Conservation (phyloP, 495 filamentous ascomycete genomes). For the Monascus purpureus region DNA sequence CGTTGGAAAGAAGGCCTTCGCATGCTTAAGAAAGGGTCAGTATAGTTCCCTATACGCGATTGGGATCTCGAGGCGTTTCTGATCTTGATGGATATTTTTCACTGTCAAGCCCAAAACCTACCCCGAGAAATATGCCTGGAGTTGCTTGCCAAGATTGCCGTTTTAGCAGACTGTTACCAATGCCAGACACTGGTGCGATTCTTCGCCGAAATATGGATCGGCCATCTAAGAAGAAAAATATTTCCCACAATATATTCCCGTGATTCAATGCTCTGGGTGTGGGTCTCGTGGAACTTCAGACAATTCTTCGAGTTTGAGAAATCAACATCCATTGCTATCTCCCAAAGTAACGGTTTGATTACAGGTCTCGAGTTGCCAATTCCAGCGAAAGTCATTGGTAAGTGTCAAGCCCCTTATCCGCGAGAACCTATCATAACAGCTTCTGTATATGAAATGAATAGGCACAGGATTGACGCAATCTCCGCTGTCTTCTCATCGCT, state of each 20-base stretch:
- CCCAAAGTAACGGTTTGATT: slow-evolving; percentile 7
- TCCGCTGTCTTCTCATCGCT: slow-evolving; percentile 4
- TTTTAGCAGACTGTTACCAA: slow-evolving; percentile 37
- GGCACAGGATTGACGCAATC: slow-evolving; percentile 8
- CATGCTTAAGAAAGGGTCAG: slow-evolving; percentile 22
- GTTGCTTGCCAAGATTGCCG: slow-evolving; percentile 33
- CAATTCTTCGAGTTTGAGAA: slow-evolving; percentile 8
- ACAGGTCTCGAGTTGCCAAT: slow-evolving; percentile 16
- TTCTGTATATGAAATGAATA: slow-evolving; percentile 9
- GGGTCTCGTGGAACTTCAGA: slow-evolving; percentile 22
- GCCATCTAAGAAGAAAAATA: slow-evolving; percentile 6
- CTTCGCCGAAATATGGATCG: slow-evolving; percentile 32
- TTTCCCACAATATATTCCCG: slow-evolving; percentile 10
- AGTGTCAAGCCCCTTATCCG: slow-evolving; percentile 1
- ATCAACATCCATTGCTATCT: slow-evolving; percentile 12
- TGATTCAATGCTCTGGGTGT: slow-evolving; percentile 23
- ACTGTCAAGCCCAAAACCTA: slow-evolving; percentile 28
- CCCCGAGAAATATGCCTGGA: slow-evolving; percentile 25
- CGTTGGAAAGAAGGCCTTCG: slow-evolving; percentile 21
- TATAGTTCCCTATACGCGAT: slow-evolving; percentile 21
- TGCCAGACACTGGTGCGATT: slow-evolving; percentile 28
- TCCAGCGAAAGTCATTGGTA: slow-evolving; percentile 11
- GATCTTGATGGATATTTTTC: slow-evolving; percentile 36
- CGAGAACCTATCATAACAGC: slow-evolving; percentile 1
- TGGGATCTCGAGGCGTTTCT: slow-evolving; percentile 29